phyloP scores from a whole-genome alignment of 2,329 filamentous ascomycete species.

The Xylaria sp. region DNA sequence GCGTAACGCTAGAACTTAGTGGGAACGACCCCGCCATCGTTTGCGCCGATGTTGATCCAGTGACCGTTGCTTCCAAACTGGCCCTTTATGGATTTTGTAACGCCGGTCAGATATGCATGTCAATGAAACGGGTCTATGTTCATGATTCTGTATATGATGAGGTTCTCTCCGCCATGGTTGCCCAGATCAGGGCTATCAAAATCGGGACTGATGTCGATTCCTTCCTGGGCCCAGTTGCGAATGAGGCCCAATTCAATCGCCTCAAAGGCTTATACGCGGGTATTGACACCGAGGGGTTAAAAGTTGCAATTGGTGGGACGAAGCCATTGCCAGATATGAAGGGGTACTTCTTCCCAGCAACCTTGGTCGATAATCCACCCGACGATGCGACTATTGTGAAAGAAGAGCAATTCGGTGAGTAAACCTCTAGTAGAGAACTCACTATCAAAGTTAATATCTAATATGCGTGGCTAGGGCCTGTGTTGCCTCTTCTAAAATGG shows the following conservation, averaged over 20 bases:
- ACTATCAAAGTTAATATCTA: not conserved
- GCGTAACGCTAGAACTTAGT: not conserved
- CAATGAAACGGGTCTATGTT: not conserved
- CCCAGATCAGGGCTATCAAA: not conserved
- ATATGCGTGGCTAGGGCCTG: slow-evolving; percentile 46
- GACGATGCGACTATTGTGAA: slow-evolving; percentile 41
- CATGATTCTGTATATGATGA: slow-evolving; percentile 7
- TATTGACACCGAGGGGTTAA: slow-evolving; percentile 39
- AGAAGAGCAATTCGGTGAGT: slow-evolving; percentile 45
- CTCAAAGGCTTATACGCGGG: slow-evolving; percentile 43
- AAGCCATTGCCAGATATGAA: slow-evolving; percentile 2
- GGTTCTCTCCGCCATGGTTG: not conserved
- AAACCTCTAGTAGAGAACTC: too few species aligned
- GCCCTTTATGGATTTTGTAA: not conserved
- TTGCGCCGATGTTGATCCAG: not conserved
- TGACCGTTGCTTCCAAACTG: not conserved
- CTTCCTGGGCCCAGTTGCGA: not conserved
- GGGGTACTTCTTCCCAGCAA: slow-evolving; percentile 42
- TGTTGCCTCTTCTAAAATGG: slow-evolving; percentile 58
- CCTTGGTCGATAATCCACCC: slow-evolving; percentile 43
- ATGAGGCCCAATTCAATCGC: not conserved
- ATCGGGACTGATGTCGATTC: not conserved
- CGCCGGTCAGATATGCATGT: slow-evolving; percentile 14
- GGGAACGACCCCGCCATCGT: not conserved
- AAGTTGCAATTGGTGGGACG: slow-evolving; percentile 26